Evolutionary conservation across 2,329 filamentous ascomycete genomes (phyloP).

Genomic region (Sarocladium kiliense): DNA sequence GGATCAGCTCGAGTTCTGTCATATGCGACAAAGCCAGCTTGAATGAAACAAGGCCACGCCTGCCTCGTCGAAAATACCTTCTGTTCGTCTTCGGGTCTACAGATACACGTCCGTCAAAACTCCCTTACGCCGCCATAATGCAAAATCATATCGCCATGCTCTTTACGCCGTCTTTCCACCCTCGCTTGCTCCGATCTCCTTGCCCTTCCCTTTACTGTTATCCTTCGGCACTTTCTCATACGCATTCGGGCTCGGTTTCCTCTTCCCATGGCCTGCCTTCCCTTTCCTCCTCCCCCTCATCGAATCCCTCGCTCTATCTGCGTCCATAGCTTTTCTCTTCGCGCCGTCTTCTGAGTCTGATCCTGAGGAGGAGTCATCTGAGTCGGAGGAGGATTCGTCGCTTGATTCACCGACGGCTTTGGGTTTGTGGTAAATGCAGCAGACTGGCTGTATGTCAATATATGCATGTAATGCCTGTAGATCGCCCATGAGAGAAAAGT

Average conservation of each 20-base stretch:
- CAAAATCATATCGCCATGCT: neutral
- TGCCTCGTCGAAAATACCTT: too few relatives aligned
- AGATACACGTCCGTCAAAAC: neutral
- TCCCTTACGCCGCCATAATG: neutral
- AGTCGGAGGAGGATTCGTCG: slow-evolving; percentile 54
- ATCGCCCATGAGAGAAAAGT: too few relatives aligned
- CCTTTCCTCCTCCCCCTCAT: slow-evolving; percentile 8
- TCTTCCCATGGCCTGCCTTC: slow-evolving; percentile 33
- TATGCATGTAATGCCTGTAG: too few relatives aligned
- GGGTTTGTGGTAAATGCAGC: slow-evolving; percentile 94
- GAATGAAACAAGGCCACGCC: too few relatives aligned
- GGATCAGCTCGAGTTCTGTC: neutral
- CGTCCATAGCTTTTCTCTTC: slow-evolving; percentile 26
- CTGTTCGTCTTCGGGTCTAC: too few relatives aligned
- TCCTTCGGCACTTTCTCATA: slow-evolving; percentile 66
- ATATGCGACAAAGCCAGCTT: too few relatives aligned
- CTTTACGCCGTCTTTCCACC: slow-evolving; percentile 16
- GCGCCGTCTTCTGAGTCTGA: slow-evolving; percentile 24
- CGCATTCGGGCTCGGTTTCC: slow-evolving; percentile 67
- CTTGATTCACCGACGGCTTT: slow-evolving; percentile 79
- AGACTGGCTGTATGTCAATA: slow-evolving; percentile 54
- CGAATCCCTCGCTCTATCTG: slow-evolving; percentile 16
- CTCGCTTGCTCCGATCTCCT: slow-evolving; percentile 13
- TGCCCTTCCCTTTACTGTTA: slow-evolving; percentile 28
- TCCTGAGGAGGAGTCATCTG: slow-evolving; percentile 41